Evolutionary conservation across 2,329 filamentous ascomycete species (phyloP).

Genomic region (Ophiostoma ulmi): DNA sequence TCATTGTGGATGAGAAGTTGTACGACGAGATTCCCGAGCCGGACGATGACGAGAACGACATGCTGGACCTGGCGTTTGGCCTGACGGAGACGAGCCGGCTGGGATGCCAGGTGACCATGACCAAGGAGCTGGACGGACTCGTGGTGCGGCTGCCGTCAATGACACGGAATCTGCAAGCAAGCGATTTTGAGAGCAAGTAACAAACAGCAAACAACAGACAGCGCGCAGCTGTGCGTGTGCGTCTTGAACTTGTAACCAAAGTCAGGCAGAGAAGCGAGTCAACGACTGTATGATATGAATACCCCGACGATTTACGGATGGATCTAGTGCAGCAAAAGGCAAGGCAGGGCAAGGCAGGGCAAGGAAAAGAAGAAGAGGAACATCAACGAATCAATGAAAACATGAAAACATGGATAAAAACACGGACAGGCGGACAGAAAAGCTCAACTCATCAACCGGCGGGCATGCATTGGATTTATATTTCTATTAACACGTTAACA

Average conservation of each 20-base stretch:
- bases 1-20: constrained; percentile 69
- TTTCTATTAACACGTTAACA: neutral
- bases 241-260: neutral
- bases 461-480: constrained; percentile 4
- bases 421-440: neutral
- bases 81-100: constrained; percentile 78
- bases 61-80: constrained; percentile 86
- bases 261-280: neutral
- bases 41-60: constrained; percentile 79
- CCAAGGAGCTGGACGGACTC: constrained; percentile 79
- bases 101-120: constrained; percentile 90
- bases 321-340: constrained; percentile 8
- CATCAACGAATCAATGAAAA: neutral
- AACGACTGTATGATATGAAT: constrained; percentile 13
- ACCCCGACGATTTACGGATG: constrained; percentile 13
- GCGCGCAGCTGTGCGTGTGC: too few relatives aligned
- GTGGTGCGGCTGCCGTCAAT: constrained; percentile 81
- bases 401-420: neutral
- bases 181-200: constrained; percentile 54
- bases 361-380: neutral
- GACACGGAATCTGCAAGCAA: constrained; percentile 93
- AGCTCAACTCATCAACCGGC: constrained; percentile 8
- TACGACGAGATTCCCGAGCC: constrained; percentile 76
- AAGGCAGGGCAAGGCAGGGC: neutral
- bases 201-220: neutral